These are phyloP conservation scores for Tolypocladium inflatum DNA, from an alignment of 2,329 filamentous ascomycete species.

Conservation along the genomic window DNA sequence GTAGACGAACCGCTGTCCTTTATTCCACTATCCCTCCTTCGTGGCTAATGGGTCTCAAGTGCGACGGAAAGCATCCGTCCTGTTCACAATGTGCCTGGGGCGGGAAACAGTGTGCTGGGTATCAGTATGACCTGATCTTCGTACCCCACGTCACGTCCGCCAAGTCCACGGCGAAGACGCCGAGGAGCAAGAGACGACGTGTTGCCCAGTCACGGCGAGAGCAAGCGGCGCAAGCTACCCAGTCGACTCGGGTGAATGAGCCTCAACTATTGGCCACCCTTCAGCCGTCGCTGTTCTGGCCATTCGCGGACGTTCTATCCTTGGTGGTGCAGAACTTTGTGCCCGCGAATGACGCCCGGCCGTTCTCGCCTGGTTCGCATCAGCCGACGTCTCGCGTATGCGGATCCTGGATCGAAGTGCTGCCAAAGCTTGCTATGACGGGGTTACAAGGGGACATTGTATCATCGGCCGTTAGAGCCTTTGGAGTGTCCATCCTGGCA, in stretches of 20 bases:
- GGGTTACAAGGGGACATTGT: conserved; percentile 12
- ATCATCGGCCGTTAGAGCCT: conserved; percentile 19
- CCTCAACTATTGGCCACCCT: no score
- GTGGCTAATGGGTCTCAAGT: conserved; percentile 5
- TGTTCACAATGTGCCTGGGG: conserved; percentile 14
- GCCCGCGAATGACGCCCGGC: background rate
- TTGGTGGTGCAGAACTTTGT: conserved; percentile 13
- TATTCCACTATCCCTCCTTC: background rate
- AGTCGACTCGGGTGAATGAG: no score
- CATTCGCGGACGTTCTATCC: conserved; percentile 13
- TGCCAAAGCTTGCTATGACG: conserved; percentile 18
- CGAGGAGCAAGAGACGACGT: background rate
- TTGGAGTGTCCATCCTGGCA: conserved; percentile 19
- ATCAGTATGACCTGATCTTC: conserved; percentile 15
- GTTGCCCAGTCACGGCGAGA: background rate
- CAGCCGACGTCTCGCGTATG: conserved; percentile 25
- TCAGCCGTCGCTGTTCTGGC: conserved; percentile 7
- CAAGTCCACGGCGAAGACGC: background rate
- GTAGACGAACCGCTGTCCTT: background rate
- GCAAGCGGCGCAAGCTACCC: background rate
- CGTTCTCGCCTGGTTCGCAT: conserved; percentile 1
- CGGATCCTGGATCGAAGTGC: conserved; percentile 28
- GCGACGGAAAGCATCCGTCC: conserved; percentile 13
- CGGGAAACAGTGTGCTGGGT: conserved; percentile 12
- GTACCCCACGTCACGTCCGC: conserved; percentile 1